These are phyloP conservation scores for Ensete ventricosum DNA, from an alignment of 176 grass and related monocot species.

Conservation along the genomic window DNA sequence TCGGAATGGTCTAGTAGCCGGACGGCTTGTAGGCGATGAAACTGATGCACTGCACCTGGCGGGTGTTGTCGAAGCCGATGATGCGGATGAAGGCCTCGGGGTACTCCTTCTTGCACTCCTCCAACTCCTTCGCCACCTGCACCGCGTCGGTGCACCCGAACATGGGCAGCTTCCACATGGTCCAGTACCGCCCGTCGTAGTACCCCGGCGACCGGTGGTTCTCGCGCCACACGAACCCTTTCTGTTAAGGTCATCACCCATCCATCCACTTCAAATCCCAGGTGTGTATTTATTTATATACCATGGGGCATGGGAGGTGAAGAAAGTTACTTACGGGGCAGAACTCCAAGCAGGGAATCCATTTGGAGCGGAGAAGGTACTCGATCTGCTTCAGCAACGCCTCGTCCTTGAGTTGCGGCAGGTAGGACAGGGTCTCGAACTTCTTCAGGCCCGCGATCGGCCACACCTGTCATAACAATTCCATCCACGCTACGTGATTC, in stretches of 20 bases:
- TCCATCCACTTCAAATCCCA: not conserved
- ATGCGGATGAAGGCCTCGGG: not conserved
- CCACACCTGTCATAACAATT: not conserved
- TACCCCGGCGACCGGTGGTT: not conserved
- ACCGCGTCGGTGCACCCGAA: constrained; percentile 7
- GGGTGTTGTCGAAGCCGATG: constrained; percentile 9
- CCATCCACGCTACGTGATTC: too few relatives aligned
- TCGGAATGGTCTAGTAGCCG: not conserved
- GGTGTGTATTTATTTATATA: not conserved
- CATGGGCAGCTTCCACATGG: constrained; percentile 13
- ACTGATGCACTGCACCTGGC: constrained; percentile 10
- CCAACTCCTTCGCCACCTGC: not conserved
- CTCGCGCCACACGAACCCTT: not conserved
- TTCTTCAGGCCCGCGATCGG: not conserved
- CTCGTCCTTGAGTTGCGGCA: not conserved
- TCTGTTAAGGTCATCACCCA: not conserved
- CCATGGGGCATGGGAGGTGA: not conserved
- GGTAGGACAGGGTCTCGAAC: constrained; percentile 12
- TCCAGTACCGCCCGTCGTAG: constrained; percentile 8
- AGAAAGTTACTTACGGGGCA: not conserved
- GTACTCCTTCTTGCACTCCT: constrained; percentile 1
- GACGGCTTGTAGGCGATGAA: constrained; percentile 8
- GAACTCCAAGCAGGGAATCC: constrained; percentile 14
- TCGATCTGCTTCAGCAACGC: constrained; percentile 8
- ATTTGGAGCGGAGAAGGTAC: constrained; percentile 1